phyloP scores from a whole-genome alignment of 2,329 filamentous ascomycete species.

The Epichloe hybrida region DNA sequence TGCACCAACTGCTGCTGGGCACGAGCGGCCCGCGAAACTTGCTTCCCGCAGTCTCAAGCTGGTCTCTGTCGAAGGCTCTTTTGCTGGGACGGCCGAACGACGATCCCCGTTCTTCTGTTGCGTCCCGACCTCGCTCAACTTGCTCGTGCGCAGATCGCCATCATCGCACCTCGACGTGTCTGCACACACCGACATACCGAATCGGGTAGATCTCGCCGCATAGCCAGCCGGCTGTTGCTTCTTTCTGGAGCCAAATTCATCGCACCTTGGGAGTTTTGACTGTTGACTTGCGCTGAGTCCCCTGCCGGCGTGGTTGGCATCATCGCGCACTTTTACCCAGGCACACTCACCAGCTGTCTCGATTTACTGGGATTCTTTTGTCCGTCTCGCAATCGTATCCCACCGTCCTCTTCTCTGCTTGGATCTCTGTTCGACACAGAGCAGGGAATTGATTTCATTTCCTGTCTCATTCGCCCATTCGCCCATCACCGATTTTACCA shows the following conservation, averaged over 20 bases:
- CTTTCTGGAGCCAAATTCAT: constrained; percentile 1
- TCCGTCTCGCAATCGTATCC: background rate
- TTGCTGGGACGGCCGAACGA: background rate
- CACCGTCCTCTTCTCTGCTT: background rate
- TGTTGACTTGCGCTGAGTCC: background rate
- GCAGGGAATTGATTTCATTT: background rate
- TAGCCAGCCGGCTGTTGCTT: background rate
- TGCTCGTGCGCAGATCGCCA: constrained; percentile 4
- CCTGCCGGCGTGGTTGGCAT: constrained; percentile 4
- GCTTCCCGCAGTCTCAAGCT: background rate
- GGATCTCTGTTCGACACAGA: background rate
- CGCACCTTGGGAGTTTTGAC: background rate
- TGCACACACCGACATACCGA: background rate
- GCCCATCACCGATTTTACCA: background rate
- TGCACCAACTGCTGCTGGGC: constrained; percentile 1
- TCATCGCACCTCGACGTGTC: background rate
- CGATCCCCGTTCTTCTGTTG: constrained; percentile 11
- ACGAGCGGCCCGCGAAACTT: background rate
- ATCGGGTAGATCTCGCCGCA: background rate
- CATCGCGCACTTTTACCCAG: background rate
- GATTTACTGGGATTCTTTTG: background rate
- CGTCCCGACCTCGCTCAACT: constrained; percentile 10
- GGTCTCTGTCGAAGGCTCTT: background rate
- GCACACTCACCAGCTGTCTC: constrained; percentile 4
- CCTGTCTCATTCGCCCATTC: background rate